A percentile compares a stretch with the other conserved stretches of the same genome.
phyloP scores from a whole-genome alignment of 495 filamentous ascomycete species.

The Podospora pseudoanserina region DNA sequence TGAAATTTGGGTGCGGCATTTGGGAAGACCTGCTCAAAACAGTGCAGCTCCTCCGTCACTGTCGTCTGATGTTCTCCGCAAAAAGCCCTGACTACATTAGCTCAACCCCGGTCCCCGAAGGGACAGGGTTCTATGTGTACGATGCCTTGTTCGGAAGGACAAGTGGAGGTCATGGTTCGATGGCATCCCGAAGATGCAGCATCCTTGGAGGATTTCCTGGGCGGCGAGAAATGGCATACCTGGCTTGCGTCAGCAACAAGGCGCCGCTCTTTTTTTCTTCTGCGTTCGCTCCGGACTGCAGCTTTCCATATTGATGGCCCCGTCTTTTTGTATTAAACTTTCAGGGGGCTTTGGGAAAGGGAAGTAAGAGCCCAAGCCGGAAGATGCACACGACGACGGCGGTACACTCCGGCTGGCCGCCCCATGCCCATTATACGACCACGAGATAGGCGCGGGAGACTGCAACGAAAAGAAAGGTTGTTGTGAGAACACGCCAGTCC shows the following conservation, averaged over 20 bases:
- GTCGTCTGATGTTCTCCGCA: conserved; percentile 12
- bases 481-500: not conserved
- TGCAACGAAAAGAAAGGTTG: not conserved
- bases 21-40: not conserved
- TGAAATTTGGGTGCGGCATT: conserved; percentile 3
- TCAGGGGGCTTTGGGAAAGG: not conserved
- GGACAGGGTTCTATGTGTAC: not conserved
- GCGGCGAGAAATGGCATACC: not conserved
- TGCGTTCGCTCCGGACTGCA: not conserved
- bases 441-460: not conserved
- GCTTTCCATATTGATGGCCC: conserved; percentile 1
- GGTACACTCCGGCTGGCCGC: not conserved
- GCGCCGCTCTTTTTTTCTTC: not conserved
- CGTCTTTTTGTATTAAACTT: not conserved
- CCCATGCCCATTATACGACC: not conserved
- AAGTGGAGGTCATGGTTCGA: conserved; percentile 7
- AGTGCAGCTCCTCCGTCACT: conserved; percentile 3
- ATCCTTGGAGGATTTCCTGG: conserved; percentile 2
- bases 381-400: not conserved
- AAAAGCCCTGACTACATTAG: not conserved
- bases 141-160: not conserved
- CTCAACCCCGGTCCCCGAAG: not conserved
- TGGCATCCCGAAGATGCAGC: conserved; percentile 5
- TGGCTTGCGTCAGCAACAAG: not conserved
- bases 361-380: not conserved